Base-by-base conservation (phyloP, 169 alveolate genomes). In the Cryptosporidium canis region DNA sequence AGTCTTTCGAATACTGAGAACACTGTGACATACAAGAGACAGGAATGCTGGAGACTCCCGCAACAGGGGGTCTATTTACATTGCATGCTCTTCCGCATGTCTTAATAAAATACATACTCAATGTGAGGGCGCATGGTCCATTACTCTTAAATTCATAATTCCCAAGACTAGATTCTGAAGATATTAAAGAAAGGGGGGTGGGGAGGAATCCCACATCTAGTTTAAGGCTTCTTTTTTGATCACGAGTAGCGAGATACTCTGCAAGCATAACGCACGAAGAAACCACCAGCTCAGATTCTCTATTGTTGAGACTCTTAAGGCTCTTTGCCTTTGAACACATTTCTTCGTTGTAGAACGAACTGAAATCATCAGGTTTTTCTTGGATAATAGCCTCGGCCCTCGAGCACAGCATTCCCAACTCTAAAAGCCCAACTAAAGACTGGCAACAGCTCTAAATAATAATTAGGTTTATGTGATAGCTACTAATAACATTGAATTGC, bases 1-100 rank as follows among this genome's bases (percentile, higher is more conserved):
- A 55, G 18, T 77, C 77, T 37, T 77, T 77, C 18, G 87, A 55
- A 35, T 41, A 39, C 16, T 56, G 70, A 39, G 16, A 12, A 39
- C 87, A 77, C 5, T 77, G 48, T n/a, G 58, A 5, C 64, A 53
- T 55, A 43, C 87, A 77, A 16, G 72, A n/a, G 1, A 58, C 64
- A 9, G 87, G 87, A 14, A 77, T 27, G 16, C 39, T 77, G 1
- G 72, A 55, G 35, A 55, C 55, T 21, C 87, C 87, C 12, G 87
- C 72, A 56, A 55, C 63, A 16, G 65, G 35, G 9, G 77, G 77
- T 33, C 77, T 61, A 24, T 61, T 77, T 56, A 5, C 55, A 27
- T 77, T 61, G 58, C 87, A 77, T 33, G 47, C 72, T 77, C 77
- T 61, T 39, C 87, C 72, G 27, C 87, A 77, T 11, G 87, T 77